Conservation (phyloP, 1,284 basidiomycete species). For the Volvariella surrecta region DNA sequence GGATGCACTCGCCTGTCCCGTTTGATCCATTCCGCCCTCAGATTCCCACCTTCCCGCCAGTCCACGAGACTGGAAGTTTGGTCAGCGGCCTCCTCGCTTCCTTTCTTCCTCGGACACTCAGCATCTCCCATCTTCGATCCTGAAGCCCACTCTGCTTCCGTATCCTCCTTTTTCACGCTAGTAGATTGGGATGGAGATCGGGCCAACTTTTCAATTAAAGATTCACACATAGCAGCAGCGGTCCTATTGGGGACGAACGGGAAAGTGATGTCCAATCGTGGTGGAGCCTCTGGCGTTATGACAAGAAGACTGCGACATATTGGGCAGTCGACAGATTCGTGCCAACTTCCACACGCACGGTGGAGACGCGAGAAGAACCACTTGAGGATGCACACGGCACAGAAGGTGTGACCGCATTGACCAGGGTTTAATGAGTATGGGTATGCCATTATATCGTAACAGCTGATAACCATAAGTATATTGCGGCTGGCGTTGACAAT, state of each 20-base stretch:
- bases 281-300: constrained; percentile 37
- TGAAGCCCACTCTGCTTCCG: constrained; percentile 24
- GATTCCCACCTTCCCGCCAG: constrained; percentile 39
- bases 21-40: constrained; percentile 42
- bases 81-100: constrained; percentile 26
- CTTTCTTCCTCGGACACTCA: constrained; percentile 24
- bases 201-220: constrained; percentile 37
- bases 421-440: constrained; percentile 49
- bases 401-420: constrained; percentile 58
- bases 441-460: constrained; percentile 42
- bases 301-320: constrained; percentile 49
- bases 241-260: constrained; percentile 56
- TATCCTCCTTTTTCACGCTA: constrained; percentile 31
- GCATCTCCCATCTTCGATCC: constrained; percentile 18
- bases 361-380: constrained; percentile 62
- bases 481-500: background rate
- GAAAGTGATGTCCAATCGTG: constrained; percentile 40
- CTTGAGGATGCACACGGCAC: constrained; percentile 52
- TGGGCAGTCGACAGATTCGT: constrained; percentile 56
- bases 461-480: constrained; percentile 19
- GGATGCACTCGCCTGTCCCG: constrained; percentile 34
- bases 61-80: constrained; percentile 24
- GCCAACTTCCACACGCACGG: constrained; percentile 52
- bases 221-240: constrained; percentile 39
- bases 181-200: constrained; percentile 22